A percentile compares a stretch with the other conserved stretches of the same genome.
Evolutionary conservation across 2,329 filamentous ascomycete genomes (phyloP).

Genomic region (Colletotrichum tanaceti): DNA sequence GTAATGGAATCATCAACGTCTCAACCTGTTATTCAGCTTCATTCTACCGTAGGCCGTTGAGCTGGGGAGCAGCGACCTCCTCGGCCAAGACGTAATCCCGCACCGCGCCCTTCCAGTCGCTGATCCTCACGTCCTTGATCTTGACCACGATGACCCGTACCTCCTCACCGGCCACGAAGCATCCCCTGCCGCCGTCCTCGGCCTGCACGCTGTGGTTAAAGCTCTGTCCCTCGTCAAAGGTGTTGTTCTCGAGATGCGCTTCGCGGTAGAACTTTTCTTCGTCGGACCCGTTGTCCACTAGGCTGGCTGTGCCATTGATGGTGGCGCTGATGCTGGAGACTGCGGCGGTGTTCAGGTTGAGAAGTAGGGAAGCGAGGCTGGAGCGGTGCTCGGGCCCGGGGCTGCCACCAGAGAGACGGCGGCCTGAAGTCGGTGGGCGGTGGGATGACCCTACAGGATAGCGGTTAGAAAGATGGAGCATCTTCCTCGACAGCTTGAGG

Average conservation of each 20-base stretch:
- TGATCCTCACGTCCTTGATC: slow-evolving; percentile 86
- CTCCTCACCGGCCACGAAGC: slow-evolving; percentile 83
- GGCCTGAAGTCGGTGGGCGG: slow-evolving; percentile 80
- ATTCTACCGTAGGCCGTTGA: slow-evolving; percentile 56
- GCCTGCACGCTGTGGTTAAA: slow-evolving; percentile 51
- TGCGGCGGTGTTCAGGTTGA: slow-evolving; percentile 91
- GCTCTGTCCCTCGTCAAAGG: slow-evolving; percentile 71
- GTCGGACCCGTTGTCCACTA: slow-evolving; percentile 78
- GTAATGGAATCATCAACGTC: not conserved
- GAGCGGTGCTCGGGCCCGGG: slow-evolving; percentile 74
- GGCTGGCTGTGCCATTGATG: slow-evolving; percentile 86
- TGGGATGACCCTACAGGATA: slow-evolving; percentile 79
- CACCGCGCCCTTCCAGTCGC: slow-evolving; percentile 95
- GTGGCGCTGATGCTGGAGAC: slow-evolving; percentile 91
- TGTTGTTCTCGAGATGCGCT: slow-evolving; percentile 91
- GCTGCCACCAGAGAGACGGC: slow-evolving; percentile 69
- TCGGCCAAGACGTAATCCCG: slow-evolving; percentile 75
- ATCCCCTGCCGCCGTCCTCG: slow-evolving; percentile 67
- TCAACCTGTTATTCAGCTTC: not conserved
- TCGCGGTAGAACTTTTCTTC: slow-evolving; percentile 88
- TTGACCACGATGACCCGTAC: slow-evolving; percentile 88
- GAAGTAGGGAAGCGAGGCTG: slow-evolving; percentile 82
- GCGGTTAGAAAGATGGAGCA: slow-evolving; percentile 18
- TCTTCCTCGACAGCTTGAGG: too few species aligned
- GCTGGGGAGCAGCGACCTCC: slow-evolving; percentile 43